phyloP scores from a whole-genome alignment of 2,329 filamentous ascomycete species.

The Colletotrichum sp. region DNA sequence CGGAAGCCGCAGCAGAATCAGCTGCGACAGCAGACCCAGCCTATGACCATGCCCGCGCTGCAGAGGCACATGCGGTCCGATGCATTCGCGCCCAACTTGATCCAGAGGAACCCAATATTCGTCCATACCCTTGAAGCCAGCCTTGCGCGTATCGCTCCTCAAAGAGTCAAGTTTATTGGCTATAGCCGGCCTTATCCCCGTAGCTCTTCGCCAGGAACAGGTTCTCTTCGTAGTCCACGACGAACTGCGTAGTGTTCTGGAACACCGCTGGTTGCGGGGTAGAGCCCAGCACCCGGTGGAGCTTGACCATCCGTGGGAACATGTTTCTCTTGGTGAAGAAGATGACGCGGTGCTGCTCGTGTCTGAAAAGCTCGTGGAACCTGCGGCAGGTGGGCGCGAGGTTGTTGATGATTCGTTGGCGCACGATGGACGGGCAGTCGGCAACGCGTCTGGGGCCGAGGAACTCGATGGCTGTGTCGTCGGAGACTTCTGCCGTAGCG shows the following conservation, averaged over 20 bases:
- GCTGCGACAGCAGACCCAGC: background rate
- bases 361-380: background rate
- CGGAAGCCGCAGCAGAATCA: background rate
- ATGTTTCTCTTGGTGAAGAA: background rate
- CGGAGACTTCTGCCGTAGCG: accelerated
- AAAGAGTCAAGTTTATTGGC: background rate
- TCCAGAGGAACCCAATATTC: background rate
- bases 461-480: background rate
- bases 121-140: background rate
- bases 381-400: background rate
- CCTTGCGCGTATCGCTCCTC: accelerated
- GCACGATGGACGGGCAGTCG: background rate
- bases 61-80: background rate
- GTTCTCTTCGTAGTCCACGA: background rate
- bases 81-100: accelerated
- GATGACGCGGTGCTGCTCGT: background rate
- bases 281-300: background rate
- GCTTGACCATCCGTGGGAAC: background rate
- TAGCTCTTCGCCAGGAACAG: background rate
- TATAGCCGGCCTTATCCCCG: background rate
- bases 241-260: background rate
- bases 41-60: background rate
- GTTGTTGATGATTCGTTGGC: background rate
- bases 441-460: background rate
- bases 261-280: background rate